Evolutionary conservation across 768 basidiomycete genomes (phyloP).

Genomic region (Dacryopinax primogenitus): DNA sequence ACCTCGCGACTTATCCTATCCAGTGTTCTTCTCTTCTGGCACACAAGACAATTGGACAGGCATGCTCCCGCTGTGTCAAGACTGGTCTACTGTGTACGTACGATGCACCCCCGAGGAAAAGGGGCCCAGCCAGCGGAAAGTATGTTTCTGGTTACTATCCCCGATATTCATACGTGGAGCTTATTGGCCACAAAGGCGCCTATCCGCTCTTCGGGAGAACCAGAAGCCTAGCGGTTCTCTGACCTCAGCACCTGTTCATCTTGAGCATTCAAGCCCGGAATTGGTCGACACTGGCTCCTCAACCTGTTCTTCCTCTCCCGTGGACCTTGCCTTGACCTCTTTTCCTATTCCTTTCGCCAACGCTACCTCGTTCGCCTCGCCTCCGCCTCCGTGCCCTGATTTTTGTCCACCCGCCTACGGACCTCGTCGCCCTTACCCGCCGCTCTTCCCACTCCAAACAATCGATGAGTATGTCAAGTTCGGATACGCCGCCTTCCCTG

Average conservation of each 20-base stretch:
- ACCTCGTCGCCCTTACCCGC: background rate
- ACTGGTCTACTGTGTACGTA: background rate
- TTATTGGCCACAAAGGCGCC: background rate
- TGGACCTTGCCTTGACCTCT: background rate
- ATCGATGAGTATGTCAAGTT: background rate
- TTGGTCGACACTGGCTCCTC: background rate
- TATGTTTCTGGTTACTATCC: background rate
- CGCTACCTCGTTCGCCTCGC: background rate
- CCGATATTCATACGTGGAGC: background rate
- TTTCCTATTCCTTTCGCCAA: background rate
- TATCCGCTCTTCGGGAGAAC: background rate
- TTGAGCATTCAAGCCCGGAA: background rate
- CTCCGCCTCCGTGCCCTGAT: background rate
- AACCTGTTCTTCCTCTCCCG: background rate
- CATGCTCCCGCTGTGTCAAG: background rate
- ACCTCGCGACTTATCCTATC: background rate
- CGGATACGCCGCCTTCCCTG: background rate
- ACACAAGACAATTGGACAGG: slow-evolving; percentile 5
- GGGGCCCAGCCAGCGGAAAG: background rate
- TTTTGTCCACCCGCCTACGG: background rate
- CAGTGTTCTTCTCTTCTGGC: background rate
- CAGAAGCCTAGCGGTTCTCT: background rate
- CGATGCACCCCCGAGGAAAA: background rate
- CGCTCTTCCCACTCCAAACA: background rate
- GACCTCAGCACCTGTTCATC: background rate